Conservation (phyloP, 2,329 filamentous ascomycete species). For the Calonectria hongkongensis region DNA sequence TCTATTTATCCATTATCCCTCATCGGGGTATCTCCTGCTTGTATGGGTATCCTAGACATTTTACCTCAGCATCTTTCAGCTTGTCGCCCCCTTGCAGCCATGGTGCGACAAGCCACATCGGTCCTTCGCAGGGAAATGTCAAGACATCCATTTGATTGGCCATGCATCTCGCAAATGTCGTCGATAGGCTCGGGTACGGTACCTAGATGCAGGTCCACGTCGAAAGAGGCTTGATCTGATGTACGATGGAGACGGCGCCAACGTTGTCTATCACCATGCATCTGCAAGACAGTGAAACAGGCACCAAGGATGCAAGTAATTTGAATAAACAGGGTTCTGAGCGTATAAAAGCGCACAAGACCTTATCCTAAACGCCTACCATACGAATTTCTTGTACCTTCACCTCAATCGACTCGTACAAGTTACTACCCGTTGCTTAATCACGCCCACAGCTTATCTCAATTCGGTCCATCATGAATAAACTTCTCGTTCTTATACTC, state of each 20-base stretch:
- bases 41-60: neutral
- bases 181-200: conserved; percentile 1
- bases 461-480: neutral
- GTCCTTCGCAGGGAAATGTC: neutral
- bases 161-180: neutral
- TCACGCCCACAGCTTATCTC: neutral
- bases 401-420: neutral
- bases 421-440: neutral
- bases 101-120: conserved; percentile 18
- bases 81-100: neutral
- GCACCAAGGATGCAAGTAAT: neutral
- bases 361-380: neutral
- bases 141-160: neutral
- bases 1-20: neutral
- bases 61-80: conserved; percentile 7
- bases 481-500: neutral
- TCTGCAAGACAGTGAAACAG: neutral
- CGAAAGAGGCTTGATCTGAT: neutral
- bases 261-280: neutral
- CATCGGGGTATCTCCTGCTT: neutral
- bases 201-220: neutral
- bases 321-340: neutral
- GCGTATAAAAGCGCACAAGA: neutral
- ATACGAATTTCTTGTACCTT: neutral
- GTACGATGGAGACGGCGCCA: neutral